These are phyloP conservation scores for Acanthamoeba healyi DNA, from an alignment of 208 protist genomes.

Conservation along the genomic window DNA sequence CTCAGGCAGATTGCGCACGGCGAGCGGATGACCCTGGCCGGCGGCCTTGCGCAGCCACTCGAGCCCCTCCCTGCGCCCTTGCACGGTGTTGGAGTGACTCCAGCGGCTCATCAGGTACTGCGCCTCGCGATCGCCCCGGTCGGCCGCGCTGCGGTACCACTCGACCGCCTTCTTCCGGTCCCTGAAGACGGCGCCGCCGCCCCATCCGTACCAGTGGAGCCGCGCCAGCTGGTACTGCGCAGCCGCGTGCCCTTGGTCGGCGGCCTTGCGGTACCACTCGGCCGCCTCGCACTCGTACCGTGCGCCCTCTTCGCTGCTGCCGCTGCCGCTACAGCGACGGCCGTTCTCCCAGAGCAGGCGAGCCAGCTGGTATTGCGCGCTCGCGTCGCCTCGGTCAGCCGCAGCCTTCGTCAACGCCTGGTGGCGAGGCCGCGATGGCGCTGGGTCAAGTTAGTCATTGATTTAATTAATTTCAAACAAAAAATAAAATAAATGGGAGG, in stretches of 20 bases:
- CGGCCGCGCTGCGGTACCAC: background rate
- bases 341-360: background rate
- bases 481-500: background rate
- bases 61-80: background rate
- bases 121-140: background rate
- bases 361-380: background rate
- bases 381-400: background rate
- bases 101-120: background rate
- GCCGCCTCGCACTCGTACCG: background rate
- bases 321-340: too few relatives aligned
- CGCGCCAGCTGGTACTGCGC: conserved; percentile 9
- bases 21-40: background rate
- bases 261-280: conserved; percentile 1
- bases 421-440: too few relatives aligned
- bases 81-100: background rate
- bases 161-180: background rate
- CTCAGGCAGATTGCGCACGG: background rate
- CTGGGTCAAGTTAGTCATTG: too few relatives aligned
- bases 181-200: background rate
- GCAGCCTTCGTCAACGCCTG: too few relatives aligned
- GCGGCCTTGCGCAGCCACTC: background rate
- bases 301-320: background rate
- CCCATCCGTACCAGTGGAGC: background rate
- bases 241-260: background rate
- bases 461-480: too few relatives aligned